A percentile compares a stretch with the other conserved stretches of the same genome.
These are phyloP conservation scores for Paecilomyces niveus DNA, from an alignment of 2,329 filamentous ascomycete species.

Conservation along the genomic window DNA sequence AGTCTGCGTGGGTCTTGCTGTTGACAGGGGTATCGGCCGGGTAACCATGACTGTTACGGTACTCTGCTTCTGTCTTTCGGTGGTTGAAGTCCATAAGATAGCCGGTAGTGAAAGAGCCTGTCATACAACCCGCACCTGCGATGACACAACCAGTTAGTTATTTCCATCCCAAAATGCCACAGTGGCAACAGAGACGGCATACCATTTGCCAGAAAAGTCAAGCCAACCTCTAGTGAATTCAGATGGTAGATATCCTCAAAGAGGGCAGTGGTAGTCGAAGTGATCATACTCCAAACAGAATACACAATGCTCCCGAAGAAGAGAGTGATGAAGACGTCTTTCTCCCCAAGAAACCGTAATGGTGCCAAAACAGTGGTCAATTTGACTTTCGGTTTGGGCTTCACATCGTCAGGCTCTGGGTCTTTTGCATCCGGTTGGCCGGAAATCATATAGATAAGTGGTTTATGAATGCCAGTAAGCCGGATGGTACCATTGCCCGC, in stretches of 20 bases:
- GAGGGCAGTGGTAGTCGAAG: slow-evolving; percentile 34
- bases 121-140: slow-evolving; percentile 31
- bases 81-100: slow-evolving; percentile 38
- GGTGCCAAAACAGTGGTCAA: slow-evolving; percentile 30
- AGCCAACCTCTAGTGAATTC: slow-evolving; percentile 32
- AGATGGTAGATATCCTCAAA: slow-evolving; percentile 33
- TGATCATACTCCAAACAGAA: slow-evolving; percentile 45
- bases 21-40: slow-evolving; percentile 20
- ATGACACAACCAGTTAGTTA: slow-evolving; percentile 1
- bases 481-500: slow-evolving; percentile 33
- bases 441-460: slow-evolving; percentile 27
- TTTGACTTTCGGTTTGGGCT: slow-evolving; percentile 20
- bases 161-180: not conserved
- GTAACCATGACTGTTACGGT: slow-evolving; percentile 22
- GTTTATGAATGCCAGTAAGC: slow-evolving; percentile 34
- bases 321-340: slow-evolving; percentile 40
- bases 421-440: slow-evolving; percentile 13
- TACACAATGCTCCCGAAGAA: slow-evolving; percentile 41
- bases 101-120: slow-evolving; percentile 35
- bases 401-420: slow-evolving; percentile 5
- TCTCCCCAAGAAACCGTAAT: slow-evolving; percentile 37
- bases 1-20: slow-evolving; percentile 28
- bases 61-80: slow-evolving; percentile 23
- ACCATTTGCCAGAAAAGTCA: slow-evolving; percentile 37
- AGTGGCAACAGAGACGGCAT: not conserved